These are phyloP conservation scores for Sporothrix dimorphospora DNA, from an alignment of 2,329 filamentous ascomycete genomes.

Conservation along the genomic window DNA sequence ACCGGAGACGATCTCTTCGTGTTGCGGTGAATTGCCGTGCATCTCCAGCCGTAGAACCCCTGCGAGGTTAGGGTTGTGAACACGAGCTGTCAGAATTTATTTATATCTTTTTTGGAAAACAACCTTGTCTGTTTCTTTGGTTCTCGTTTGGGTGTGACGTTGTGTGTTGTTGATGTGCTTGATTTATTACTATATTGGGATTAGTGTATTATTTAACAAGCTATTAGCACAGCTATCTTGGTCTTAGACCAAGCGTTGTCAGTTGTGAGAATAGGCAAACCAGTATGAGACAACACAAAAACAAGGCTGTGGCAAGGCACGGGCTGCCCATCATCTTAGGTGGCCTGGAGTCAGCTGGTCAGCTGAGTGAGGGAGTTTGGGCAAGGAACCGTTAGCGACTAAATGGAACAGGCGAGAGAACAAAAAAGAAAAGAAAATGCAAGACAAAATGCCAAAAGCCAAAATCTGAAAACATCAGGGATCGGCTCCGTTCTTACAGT, in stretches of 20 bases:
- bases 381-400: not conserved
- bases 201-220: not conserved
- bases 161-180: conserved; percentile 19
- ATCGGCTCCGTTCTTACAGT: not conserved
- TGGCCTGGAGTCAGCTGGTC: not conserved
- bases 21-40: not conserved
- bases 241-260: rapidly evolving
- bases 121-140: not conserved
- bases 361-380: not conserved
- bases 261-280: not conserved
- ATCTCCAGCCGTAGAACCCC: not conserved
- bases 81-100: conserved; percentile 4
- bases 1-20: conserved; percentile 9
- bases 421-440: not conserved
- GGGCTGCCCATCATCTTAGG: not conserved
- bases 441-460: not conserved
- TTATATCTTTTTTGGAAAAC: not conserved
- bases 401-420: not conserved
- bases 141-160: not conserved
- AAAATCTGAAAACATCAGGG: not conserved
- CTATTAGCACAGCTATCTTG: not conserved
- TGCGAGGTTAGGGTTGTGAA: not conserved
- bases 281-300: not conserved
- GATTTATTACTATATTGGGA: not conserved
- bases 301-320: conserved; percentile 17